Evolutionary conservation across 129 eudicot species (phyloP), one percentile per base, ranked within the genome.

Genomic region (Chrysanthemum makinoi): DNA sequence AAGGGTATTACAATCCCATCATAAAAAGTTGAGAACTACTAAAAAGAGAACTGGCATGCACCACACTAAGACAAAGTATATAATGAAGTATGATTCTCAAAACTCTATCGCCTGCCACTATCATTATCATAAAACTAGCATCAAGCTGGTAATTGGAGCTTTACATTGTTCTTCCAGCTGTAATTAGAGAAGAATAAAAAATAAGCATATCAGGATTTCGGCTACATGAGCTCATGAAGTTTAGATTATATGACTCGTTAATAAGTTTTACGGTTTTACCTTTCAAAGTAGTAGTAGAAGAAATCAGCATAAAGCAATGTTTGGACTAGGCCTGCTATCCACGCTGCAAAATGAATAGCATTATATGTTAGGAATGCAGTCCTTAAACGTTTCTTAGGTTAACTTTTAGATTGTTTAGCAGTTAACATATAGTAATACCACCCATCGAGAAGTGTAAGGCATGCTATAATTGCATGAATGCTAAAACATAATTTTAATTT

Each of bases 121-220:
- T 50, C 81, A 54, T 53, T 58, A 78, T 78, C 82, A 78, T 71
- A 64, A 76, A 17, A 59, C 33, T 19, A 56, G 20, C 62, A 80
- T 93, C 82, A 93, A 76, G 98, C 98, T 57, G 98, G 98, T 75
- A 94, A 56, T 52, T 94, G 88, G 66, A 94, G 98, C 77, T 87
- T 94, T 77, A 73, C 88, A 52, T 94, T 86, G 75, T 94, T 94
- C 87, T 94, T 94, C 98, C 98, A 94, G 85, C 98, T 94, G 96
- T 66, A 72, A 51, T 75, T 17, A 24, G 52, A 70, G 5, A 70
- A 47, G 4, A 44, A 63, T 26, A 47, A 11, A 10, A 69, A 58
- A 53, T 14, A 43, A 55, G 35, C 54, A 55, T 68, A 46, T 72
- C 61, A 62, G 30, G 62, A 35, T 74, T 55, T 26, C 35, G 20